Evolutionary conservation across 2,329 filamentous ascomycete genomes (phyloP).

Genomic region (Pyricularia sp.): DNA sequence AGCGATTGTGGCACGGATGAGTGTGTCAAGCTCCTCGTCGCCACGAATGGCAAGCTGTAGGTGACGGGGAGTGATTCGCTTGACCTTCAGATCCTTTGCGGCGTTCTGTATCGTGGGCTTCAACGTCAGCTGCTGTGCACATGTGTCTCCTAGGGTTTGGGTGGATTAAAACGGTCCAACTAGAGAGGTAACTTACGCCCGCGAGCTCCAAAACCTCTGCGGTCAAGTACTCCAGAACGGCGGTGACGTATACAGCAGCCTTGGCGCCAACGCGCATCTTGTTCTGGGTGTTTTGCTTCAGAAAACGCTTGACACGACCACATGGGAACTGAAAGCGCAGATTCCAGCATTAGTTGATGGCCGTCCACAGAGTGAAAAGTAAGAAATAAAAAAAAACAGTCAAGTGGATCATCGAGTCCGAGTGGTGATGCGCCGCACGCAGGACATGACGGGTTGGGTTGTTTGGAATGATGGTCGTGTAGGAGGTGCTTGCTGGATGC

Average conservation of each 20-base stretch:
- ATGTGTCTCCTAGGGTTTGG: not conserved
- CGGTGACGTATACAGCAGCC: slow-evolving; percentile 93
- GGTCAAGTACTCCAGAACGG: slow-evolving; percentile 95
- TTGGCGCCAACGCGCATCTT: slow-evolving; percentile 99
- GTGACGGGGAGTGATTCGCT: slow-evolving; percentile 98
- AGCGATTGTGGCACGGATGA: slow-evolving; percentile 94
- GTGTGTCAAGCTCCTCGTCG: slow-evolving; percentile 98
- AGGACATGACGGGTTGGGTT: not conserved
- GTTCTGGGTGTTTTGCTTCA: slow-evolving; percentile 98
- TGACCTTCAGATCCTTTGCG: slow-evolving; percentile 99
- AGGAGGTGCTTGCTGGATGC: not conserved
- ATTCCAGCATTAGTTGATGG: not conserved
- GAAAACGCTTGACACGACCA: slow-evolving; percentile 98
- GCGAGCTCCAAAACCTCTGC: slow-evolving; percentile 98
- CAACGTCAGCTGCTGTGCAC: not conserved
- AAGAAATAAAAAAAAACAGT: not conserved
- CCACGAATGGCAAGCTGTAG: slow-evolving; percentile 98
- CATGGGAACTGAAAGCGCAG: slow-evolving; percentile 67
- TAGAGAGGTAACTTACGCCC: slow-evolving; percentile 30
- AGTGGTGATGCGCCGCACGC: not conserved
- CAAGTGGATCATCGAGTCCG: not conserved
- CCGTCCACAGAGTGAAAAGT: not conserved
- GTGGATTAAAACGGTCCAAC: not conserved
- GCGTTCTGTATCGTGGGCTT: slow-evolving; percentile 46
- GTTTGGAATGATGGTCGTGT: not conserved